A percentile compares a stretch with the other conserved stretches of the same genome.
phyloP scores from a whole-genome alignment of 202 grass and related monocot species.

The Zoysia matrella region DNA sequence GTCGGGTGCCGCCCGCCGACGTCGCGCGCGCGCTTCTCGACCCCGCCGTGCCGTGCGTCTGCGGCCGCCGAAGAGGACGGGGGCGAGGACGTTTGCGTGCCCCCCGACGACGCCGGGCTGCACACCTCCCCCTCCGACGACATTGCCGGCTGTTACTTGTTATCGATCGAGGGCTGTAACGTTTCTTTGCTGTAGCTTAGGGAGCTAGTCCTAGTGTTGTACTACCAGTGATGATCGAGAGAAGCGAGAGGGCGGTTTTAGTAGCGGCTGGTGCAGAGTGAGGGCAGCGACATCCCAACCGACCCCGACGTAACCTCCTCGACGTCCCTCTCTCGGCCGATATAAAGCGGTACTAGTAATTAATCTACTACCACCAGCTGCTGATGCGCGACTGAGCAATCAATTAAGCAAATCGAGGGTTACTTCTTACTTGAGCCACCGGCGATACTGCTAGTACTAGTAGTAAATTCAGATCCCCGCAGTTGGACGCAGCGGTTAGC shows the following conservation, averaged over 20 bases:
- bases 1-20: conserved; percentile 46
- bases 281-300: too few relatives aligned
- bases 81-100: conserved; percentile 12
- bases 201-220: too few relatives aligned
- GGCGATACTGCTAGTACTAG: not conserved
- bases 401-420: conserved; percentile 19
- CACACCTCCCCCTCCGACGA: conserved; percentile 13
- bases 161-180: not conserved
- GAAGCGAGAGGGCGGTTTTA: too few relatives aligned
- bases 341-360: conserved; percentile 4
- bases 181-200: too few relatives aligned
- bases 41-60: not conserved
- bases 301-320: too few relatives aligned
- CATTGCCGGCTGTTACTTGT: conserved; percentile 16
- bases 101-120: conserved; percentile 50
- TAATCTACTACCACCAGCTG: not conserved
- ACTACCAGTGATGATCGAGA: too few relatives aligned
- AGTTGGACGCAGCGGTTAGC: not conserved
- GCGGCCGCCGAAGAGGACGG: not conserved
- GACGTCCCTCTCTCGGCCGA: not conserved
- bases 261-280: too few relatives aligned
- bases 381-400: too few relatives aligned
- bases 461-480: too few relatives aligned
- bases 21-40: conserved; percentile 24
- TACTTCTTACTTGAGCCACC: not conserved